phyloP scores from a whole-genome alignment of 2,329 filamentous ascomycete genomes.

The Penicillium verrucosum region DNA sequence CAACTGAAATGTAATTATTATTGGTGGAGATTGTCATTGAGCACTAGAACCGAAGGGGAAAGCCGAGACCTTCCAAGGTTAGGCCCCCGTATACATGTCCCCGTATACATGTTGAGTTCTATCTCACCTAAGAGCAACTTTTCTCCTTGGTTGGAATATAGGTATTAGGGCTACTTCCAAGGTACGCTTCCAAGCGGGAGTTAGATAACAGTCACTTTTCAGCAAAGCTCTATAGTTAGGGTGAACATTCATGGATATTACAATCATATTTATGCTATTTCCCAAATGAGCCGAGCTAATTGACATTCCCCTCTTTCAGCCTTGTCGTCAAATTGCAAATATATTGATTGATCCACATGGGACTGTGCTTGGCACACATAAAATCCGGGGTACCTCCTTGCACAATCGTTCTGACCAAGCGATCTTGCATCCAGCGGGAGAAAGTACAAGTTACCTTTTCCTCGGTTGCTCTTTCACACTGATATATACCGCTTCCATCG shows the following conservation, averaged over 20 bases:
- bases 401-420: too few species aligned
- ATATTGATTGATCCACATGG: not conserved
- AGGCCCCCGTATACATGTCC: too few species aligned
- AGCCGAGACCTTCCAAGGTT: not conserved
- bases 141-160: not conserved
- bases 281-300: not conserved
- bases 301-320: not conserved
- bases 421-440: too few species aligned
- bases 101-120: not conserved
- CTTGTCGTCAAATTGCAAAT: not conserved
- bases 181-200: not conserved
- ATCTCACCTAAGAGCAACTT: not conserved
- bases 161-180: not conserved
- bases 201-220: not conserved
- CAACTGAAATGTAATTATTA: not conserved
- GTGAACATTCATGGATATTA: not conserved
- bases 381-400: not conserved
- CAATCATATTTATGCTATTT: not conserved
- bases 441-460: too few species aligned
- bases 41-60: not conserved
- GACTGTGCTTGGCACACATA: not conserved
- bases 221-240: not conserved
- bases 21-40: not conserved
- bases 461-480: not conserved
- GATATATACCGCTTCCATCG: not conserved